These are phyloP conservation scores for Apiotrichum sp. DNA, from an alignment of 1,284 basidiomycete genomes.

Conservation along the genomic window DNA sequence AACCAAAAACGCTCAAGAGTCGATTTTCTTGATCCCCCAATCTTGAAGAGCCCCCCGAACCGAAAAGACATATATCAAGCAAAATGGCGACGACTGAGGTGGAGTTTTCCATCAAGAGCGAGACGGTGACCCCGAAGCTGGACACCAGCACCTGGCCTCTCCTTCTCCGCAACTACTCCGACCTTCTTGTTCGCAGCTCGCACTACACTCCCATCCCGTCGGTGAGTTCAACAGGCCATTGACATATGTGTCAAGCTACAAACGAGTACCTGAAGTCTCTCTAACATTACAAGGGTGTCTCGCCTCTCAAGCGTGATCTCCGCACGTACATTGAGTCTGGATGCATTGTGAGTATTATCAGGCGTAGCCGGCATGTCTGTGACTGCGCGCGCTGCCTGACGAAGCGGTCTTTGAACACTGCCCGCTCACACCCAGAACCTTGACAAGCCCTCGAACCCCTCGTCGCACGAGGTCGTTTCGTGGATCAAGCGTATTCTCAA, in stretches of 20 bases:
- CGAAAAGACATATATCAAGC: neutral
- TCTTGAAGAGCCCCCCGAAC: too few species aligned
- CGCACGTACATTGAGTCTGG: conserved; percentile 90
- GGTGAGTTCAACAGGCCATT: neutral
- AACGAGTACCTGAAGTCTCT: too few species aligned
- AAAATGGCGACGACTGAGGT: conserved; percentile 32
- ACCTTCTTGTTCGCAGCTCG: conserved; percentile 79
- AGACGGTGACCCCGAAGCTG: conserved; percentile 63
- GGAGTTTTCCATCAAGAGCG: conserved; percentile 78
- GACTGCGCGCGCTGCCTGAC: too few species aligned
- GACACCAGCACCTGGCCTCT: conserved; percentile 98
- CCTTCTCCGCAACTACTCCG: conserved; percentile 94
- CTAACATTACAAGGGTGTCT: conserved; percentile 52
- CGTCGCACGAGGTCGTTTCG: conserved; percentile 99
- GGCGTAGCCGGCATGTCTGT: too few species aligned
- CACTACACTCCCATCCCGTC: conserved; percentile 97
- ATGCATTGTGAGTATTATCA: conserved; percentile 61
- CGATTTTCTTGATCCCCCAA: too few species aligned
- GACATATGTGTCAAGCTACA: neutral
- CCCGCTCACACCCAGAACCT: conserved; percentile 75
- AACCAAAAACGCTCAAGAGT: neutral
- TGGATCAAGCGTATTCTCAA: conserved; percentile 95
- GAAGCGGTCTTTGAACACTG: neutral
- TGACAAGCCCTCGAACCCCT: conserved; percentile 99
- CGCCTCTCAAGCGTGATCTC: conserved; percentile 90